Percentiles rank a stretch among this genome's conserved stretches.
These are phyloP conservation scores for Ulota crispa DNA, from an alignment of 225 moss, liverwort and hornwort genomes.

Conservation along the genomic window DNA sequence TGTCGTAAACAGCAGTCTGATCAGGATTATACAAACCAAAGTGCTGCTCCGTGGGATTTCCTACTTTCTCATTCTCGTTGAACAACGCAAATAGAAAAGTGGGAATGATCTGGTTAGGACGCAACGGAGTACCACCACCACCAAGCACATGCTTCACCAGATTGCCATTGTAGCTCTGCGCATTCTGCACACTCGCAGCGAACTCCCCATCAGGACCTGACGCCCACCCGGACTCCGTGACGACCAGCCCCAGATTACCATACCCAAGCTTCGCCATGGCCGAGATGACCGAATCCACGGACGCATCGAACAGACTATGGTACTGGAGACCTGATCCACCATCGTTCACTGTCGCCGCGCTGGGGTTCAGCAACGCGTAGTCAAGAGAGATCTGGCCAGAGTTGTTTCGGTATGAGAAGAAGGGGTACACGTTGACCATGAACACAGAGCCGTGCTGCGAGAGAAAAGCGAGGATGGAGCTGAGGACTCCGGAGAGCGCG, in stretches of 20 bases:
- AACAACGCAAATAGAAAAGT: slow-evolving; percentile 62
- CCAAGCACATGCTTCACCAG: slow-evolving; percentile 49
- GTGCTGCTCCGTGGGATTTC: slow-evolving; percentile 36
- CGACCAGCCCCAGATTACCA: slow-evolving; percentile 19
- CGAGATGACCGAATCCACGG: slow-evolving; percentile 51
- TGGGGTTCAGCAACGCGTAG: slow-evolving; percentile 42
- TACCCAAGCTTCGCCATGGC: slow-evolving; percentile 44
- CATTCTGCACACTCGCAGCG: slow-evolving; percentile 38
- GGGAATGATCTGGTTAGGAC: slow-evolving; percentile 41
- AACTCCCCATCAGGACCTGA: slow-evolving; percentile 34
- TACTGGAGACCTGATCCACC: slow-evolving; percentile 8
- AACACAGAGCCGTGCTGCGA: slow-evolving; percentile 31
- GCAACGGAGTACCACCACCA: slow-evolving; percentile 50
- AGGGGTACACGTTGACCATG: slow-evolving; percentile 63
- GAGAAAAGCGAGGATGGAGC: slow-evolving; percentile 36
- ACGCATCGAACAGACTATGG: slow-evolving; percentile 56
- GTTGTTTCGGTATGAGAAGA: slow-evolving; percentile 37
- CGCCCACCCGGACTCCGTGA: slow-evolving; percentile 67
- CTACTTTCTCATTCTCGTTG: slow-evolving; percentile 50
- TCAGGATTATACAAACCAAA: slow-evolving; percentile 43
- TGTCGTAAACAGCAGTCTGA: slow-evolving; percentile 8
- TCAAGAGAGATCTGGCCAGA: slow-evolving; percentile 23
- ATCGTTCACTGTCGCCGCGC: neutral
- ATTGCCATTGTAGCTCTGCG: slow-evolving; percentile 49
- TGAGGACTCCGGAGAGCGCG: neutral